Base-by-base conservation (phyloP, 345 rosid genomes). In the Eucalyptus erythrocorys region DNA sequence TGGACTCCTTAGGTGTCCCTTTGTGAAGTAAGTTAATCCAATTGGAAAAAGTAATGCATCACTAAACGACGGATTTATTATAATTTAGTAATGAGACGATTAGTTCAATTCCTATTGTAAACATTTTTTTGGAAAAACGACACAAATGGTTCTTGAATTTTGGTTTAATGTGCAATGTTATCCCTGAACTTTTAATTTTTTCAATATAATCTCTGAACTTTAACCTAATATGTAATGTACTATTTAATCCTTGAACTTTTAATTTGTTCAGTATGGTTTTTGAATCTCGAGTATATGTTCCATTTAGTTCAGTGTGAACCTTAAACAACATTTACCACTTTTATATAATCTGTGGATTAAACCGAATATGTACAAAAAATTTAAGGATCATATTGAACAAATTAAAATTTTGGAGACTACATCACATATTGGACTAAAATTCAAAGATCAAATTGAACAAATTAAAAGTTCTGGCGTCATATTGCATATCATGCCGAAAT, bases 181-280 rank as follows among this genome's bases (percentile, higher is more conserved):
- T 24, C 2, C 27, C 0, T 8, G 0, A 22, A 55, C 12, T 22
- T 22, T 55, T 55, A 4, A 55, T 22, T 55, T 55, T 5, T 55
- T 55, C 4, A 22, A 55, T 55, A 22, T 4, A 3, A 3, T 9
- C 2, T 24, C 3, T 55, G 27, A 55, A 55, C 27, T 55, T 55
- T 55, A 55, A 55, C 27, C 24, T 0, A 55, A 55, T 55, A 26
- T 22, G 5, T 24, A 22, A 55, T 22, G 5, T 55, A 51, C 24
- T 51, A 51, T 51, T 51, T 51, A 55, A 55, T 55, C 61, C 0
- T 24, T 24, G 6, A 55, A 55, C 13, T 55, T 55, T 55, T 55
- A 55, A 55, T 24, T 55, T 4, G 11, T 9, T 55, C 13, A 4
- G 22, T 4, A 0, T 8, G 1, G 3, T 55, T 0, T 24, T 24